Evolutionary conservation across 2,329 filamentous ascomycete genomes (phyloP), one percentile per base, ranked within the genome.

Genomic region (Helotiales sp.): DNA sequence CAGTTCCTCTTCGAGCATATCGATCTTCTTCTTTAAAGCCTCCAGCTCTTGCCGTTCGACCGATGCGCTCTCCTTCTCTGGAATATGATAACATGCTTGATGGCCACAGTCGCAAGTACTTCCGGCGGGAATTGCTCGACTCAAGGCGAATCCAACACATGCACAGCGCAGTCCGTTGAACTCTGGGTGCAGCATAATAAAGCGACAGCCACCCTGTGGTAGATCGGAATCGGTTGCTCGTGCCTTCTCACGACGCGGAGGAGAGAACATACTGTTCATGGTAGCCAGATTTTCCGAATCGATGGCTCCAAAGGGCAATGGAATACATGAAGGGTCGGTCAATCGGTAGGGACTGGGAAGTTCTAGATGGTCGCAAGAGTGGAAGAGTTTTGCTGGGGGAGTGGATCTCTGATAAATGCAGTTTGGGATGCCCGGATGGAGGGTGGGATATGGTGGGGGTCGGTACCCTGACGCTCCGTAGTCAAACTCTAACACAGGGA

Each of bases 41-140:
- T 84, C 83, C 26, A 86, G 72, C 69, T 87, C 86, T 22, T 78
- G 78, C 66, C 76, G 81, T 66, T 83, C 82, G 1, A 77, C 76
- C 6, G 82, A 78, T 13, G 78, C 75, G 63, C 85, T 82, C 30
- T 81, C 77, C n/a, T 81, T 80, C 69, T 81, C 70, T 17, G 69
- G 80, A 66, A 84, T 78, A 73, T 89, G 86, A 73, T 85, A 89
- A 75, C 86, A 88, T 37, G 86, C 84, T 62, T 87, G 81, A 73
- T 89, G 86, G 6, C 86, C 86, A 71, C 86, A 89, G 60, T 86
- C 82, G 72, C 86, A 89, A 22, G 79, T 82, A 62, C 85, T 84
- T 43, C 85, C 83, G 20, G 86, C 30, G 0, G 86, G 86, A 11
- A 85, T 78, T n/a, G 79, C 75, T 60, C 79, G 80, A 75, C 87